These are phyloP conservation scores for Leishmania turanica DNA, from an alignment of 208 protist genomes.

Conservation along the genomic window DNA sequence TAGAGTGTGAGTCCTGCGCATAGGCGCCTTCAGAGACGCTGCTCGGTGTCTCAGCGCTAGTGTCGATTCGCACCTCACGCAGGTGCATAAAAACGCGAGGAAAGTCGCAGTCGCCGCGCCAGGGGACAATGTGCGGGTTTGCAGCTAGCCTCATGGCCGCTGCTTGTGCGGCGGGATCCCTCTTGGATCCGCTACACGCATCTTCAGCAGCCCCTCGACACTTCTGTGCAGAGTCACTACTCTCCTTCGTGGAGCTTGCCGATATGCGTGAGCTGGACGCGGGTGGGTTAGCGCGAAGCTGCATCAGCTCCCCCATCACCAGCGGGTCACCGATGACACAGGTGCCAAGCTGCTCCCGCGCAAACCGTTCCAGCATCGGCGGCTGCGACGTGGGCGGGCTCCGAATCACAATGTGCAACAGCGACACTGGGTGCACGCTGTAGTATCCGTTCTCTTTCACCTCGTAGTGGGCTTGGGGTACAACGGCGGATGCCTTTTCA, in stretches of 20 bases:
- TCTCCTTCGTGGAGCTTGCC: neutral
- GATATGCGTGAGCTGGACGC: neutral
- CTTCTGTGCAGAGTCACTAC: neutral
- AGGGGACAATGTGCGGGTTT: slow-evolving; percentile 27
- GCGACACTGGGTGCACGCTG: slow-evolving; percentile 73
- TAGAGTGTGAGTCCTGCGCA: neutral
- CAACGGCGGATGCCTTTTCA: neutral
- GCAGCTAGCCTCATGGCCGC: slow-evolving; percentile 26
- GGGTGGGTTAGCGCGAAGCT: slow-evolving; percentile 6
- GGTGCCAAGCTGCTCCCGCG: slow-evolving; percentile 46
- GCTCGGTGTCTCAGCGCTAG: slow-evolving; percentile 12
- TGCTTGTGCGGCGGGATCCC: slow-evolving; percentile 19
- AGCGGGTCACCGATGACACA: slow-evolving; percentile 80
- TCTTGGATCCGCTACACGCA: neutral
- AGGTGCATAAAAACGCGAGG: slow-evolving; percentile 87
- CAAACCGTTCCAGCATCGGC: slow-evolving; percentile 62
- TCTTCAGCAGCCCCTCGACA: neutral
- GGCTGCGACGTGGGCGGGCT: slow-evolving; percentile 58
- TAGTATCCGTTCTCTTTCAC: slow-evolving; percentile 84
- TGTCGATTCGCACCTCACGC: slow-evolving; percentile 52
- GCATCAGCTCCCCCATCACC: slow-evolving; percentile 40
- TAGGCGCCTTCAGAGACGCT: neutral
- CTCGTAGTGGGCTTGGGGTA: slow-evolving; percentile 27
- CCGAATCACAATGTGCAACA: slow-evolving; percentile 67
- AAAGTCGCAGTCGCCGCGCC: slow-evolving; percentile 87